phyloP scores from a whole-genome alignment of 2,329 filamentous ascomycete genomes.

The Decorospora gaudefroyi region DNA sequence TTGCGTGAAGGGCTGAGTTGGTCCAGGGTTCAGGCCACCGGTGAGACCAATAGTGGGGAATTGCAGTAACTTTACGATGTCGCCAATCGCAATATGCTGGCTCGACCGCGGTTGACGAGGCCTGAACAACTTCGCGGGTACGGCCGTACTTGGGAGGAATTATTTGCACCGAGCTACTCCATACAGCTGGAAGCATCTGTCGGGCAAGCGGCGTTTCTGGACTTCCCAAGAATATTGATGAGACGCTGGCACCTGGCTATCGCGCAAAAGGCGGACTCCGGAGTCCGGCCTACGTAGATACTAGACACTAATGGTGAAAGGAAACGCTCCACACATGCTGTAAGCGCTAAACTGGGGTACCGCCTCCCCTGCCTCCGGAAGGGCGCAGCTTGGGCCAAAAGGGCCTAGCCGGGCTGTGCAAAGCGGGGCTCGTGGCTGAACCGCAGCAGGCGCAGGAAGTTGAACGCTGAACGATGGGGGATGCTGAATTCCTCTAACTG shows the following conservation, averaged over 20 bases:
- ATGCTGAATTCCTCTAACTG: too few relatives aligned
- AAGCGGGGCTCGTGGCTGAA: constrained; percentile 14
- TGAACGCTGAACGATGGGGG: too few relatives aligned
- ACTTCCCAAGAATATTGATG: too few relatives aligned
- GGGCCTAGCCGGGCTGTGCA: constrained; percentile 11
- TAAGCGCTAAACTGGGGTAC: constrained; percentile 20
- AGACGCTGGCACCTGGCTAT: too few relatives aligned
- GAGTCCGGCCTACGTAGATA: background rate
- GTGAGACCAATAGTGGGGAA: constrained; percentile 21
- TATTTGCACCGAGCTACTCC: background rate
- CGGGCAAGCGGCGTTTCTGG: too few relatives aligned
- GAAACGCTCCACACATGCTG: constrained; percentile 1
- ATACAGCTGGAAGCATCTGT: background rate
- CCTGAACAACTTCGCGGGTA: background rate
- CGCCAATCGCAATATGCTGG: too few relatives aligned
- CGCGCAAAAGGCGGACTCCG: too few relatives aligned
- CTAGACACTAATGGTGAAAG: background rate
- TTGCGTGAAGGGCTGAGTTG: constrained; percentile 21
- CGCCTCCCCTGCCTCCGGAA: constrained; percentile 19
- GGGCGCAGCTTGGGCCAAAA: constrained; percentile 14
- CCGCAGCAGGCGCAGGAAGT: constrained; percentile 4
- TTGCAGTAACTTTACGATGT: constrained; percentile 9
- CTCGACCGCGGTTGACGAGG: background rate
- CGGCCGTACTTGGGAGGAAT: background rate
- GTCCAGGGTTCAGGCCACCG: constrained; percentile 20